A percentile compares a stretch with the other conserved stretches of the same genome.
Evolutionary conservation across 768 basidiomycete species (phyloP).

Genomic region (Xerocomus brunneocitrinus): DNA sequence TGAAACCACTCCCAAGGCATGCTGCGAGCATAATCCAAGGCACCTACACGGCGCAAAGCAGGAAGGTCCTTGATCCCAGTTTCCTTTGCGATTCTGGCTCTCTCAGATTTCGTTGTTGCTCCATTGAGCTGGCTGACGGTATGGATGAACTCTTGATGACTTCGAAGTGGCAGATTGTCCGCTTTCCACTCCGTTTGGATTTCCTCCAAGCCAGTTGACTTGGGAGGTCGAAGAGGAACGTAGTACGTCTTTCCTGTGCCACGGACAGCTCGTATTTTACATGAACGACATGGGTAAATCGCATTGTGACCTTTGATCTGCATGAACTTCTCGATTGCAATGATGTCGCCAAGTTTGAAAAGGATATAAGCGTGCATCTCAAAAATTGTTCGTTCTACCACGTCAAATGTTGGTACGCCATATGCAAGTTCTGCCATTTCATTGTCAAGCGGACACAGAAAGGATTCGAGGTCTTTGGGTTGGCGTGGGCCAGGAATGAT

Average conservation of each 20-base stretch:
- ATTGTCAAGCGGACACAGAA: conserved; percentile 33
- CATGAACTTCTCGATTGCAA: conserved; percentile 29
- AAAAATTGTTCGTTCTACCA: not conserved
- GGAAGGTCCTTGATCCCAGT: conserved; percentile 35
- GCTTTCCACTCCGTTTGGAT: conserved; percentile 1
- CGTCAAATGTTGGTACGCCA: conserved; percentile 35
- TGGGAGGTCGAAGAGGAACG: not conserved
- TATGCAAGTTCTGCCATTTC: conserved; percentile 32
- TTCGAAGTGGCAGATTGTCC: conserved; percentile 32
- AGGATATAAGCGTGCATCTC: conserved; percentile 32
- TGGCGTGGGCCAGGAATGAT: conserved; percentile 46
- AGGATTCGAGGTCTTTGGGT: conserved; percentile 38
- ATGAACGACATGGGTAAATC: conserved; percentile 30
- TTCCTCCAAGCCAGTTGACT: too few species aligned
- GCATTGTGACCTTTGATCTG: conserved; percentile 39
- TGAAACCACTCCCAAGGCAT: conserved; percentile 52
- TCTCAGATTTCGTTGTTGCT: conserved; percentile 18
- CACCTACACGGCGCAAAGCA: conserved; percentile 29
- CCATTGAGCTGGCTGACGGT: too few species aligned
- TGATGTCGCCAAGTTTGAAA: conserved; percentile 33
- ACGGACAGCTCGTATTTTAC: conserved; percentile 27
- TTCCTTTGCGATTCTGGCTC: conserved; percentile 21
- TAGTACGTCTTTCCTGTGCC: conserved; percentile 19
- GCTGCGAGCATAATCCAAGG: conserved; percentile 33
- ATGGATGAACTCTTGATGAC: conserved; percentile 17